Conservation (phyloP, 805 yeast genomes). For the Clavispora vitiphila region DNA sequence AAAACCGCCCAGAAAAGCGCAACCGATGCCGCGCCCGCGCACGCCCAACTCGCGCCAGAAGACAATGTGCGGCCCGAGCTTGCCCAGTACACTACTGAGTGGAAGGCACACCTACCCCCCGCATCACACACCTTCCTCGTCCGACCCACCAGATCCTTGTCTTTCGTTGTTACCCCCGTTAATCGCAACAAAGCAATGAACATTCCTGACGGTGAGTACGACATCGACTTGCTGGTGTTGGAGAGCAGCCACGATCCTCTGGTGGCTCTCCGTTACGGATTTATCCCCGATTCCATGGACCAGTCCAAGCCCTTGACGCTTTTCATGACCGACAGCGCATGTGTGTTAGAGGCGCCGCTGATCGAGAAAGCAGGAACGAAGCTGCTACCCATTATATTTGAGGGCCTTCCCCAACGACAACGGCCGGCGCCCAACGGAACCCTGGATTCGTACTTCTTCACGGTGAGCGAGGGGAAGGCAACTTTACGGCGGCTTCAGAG, state of each 20-base stretch:
- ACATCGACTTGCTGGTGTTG: slow-evolving; percentile 31
- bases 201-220: slow-evolving; percentile 42
- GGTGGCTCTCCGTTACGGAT: slow-evolving; percentile 32
- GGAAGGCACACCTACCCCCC: background rate
- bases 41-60: no score
- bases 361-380: slow-evolving; percentile 12
- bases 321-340: slow-evolving; percentile 30
- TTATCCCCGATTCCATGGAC: slow-evolving; percentile 39
- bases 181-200: slow-evolving; percentile 15
- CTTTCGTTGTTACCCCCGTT: background rate
- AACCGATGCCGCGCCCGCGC: no score
- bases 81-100: background rate
- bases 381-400: slow-evolving; percentile 28
- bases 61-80: no score
- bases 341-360: slow-evolving; percentile 28
- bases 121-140: background rate
- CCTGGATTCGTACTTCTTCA: slow-evolving; percentile 29
- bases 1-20: no score
- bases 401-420: slow-evolving; percentile 32
- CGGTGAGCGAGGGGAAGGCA: slow-evolving; percentile 4
- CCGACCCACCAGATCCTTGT: background rate
- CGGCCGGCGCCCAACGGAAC: slow-evolving; percentile 9
- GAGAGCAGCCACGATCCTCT: slow-evolving; percentile 2
- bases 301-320: slow-evolving; percentile 27
- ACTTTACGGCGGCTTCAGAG: slow-evolving; percentile 22